Base-by-base conservation (phyloP, 345 rosid species). In the Angophora floribunda region DNA sequence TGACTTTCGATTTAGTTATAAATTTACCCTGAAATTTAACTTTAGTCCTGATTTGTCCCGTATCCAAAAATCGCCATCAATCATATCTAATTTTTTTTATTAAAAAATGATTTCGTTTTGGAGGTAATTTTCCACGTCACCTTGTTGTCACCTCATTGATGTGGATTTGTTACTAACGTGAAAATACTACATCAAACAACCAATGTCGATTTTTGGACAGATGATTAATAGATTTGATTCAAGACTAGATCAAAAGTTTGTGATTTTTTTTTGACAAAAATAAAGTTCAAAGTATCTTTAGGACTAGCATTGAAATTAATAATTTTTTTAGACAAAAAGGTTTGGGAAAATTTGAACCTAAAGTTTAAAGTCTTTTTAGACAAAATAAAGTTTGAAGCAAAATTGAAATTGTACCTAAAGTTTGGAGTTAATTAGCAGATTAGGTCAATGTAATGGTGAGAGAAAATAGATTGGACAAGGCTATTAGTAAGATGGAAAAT, bases 151-250 rank as follows among this genome's bases (percentile, higher is more conserved):
- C 41, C 41, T 36, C 41, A n/a, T n/a, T n/a, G n/a, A n/a, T n/a
- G 2, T 21, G 59, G 59, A 55, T 55, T 55, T 55, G 26, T 55
- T 55, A 21, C 61, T 26, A 21, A 8, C 12, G 4, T 7, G 28
- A 3, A 12, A 22, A 8, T 55, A 55, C 26, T 53, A 19, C 11
- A 55, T 55, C 61, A 55, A 7, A 55, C 12, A 21, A 3, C 22
- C 9, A 22, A 55, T 22, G 61, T 1, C 2, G 4, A 55, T 55
- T 55, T 55, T 21, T 21, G 0, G 9, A 55, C 5, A 9, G 0
- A 21, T 55, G 26, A 55, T 4, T 55, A 55, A 55, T 55, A 8
- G 28, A 1, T 10, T 24, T 55, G 3, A 4, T 19, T 55, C 11
- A 1, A 55, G 9, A 55, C 21, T 55, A 21, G 5, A 55, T 55